These are phyloP conservation scores for Fomitopsis betulina DNA, from an alignment of 1,284 basidiomycete species.

Conservation along the genomic window DNA sequence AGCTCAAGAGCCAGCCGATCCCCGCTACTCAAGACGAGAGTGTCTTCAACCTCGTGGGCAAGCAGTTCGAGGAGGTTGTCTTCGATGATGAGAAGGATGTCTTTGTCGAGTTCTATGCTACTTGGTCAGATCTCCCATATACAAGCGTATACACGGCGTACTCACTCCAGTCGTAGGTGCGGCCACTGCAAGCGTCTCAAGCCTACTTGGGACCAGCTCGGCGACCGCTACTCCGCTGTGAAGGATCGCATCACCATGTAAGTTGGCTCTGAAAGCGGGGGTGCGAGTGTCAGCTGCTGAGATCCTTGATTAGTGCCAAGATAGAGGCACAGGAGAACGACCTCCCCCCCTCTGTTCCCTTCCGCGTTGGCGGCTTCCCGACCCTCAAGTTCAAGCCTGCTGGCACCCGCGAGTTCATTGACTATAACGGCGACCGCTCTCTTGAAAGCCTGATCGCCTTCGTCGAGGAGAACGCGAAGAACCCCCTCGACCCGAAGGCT, in stretches of 20 bases:
- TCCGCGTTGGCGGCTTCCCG: constrained; percentile 89
- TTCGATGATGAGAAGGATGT: constrained; percentile 91
- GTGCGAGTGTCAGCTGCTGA: neutral
- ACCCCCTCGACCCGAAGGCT: constrained; percentile 47
- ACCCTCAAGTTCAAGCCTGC: constrained; percentile 97
- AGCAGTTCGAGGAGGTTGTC: constrained; percentile 86
- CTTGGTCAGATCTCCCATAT: constrained; percentile 59
- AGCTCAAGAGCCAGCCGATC: constrained; percentile 89
- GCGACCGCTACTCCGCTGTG: constrained; percentile 75
- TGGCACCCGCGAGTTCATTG: constrained; percentile 81
- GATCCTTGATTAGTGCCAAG: constrained; percentile 66
- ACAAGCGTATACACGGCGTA: neutral
- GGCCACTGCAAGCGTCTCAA: constrained; percentile 96
- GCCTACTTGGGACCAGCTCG: constrained; percentile 92
- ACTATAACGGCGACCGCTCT: constrained; percentile 90
- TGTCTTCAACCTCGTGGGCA: constrained; percentile 84
- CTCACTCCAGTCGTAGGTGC: constrained; percentile 51
- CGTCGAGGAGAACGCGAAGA: constrained; percentile 77
- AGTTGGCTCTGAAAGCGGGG: constrained; percentile 20
- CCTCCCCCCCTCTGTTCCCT: constrained; percentile 81
- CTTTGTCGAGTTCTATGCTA: constrained; percentile 96
- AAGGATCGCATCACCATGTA: constrained; percentile 85
- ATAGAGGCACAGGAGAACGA: constrained; percentile 98
- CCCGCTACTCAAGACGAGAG: constrained; percentile 82
- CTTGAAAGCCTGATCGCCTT: constrained; percentile 84